Evolutionary conservation across 805 yeast genomes (phyloP).

Genomic region (Suhomyces faveliae): DNA sequence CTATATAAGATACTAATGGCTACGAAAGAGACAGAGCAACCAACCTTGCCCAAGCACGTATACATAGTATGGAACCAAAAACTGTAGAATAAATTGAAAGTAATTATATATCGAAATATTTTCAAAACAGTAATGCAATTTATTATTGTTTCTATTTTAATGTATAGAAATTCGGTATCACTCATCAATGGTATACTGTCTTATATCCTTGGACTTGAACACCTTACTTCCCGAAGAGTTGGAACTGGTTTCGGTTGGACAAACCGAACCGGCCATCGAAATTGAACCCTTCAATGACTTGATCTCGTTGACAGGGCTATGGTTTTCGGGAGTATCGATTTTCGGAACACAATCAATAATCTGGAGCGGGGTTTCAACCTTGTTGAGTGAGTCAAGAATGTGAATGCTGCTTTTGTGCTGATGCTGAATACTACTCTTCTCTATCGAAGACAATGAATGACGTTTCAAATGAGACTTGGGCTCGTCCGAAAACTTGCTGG

Average conservation of each 20-base stretch:
- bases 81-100: too few relatives aligned
- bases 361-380: slow-evolving; percentile 1
- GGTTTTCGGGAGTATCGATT: neutral
- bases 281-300: slow-evolving; percentile 24
- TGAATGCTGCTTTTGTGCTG: too few relatives aligned
- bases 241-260: slow-evolving; percentile 3
- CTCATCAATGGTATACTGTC: neutral
- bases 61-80: too few relatives aligned
- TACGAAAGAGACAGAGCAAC: too few relatives aligned
- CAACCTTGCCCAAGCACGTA: too few relatives aligned
- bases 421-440: too few relatives aligned
- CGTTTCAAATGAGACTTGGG: neutral
- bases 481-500: too few relatives aligned
- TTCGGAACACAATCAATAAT: neutral
- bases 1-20: too few relatives aligned
- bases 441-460: slow-evolving; percentile 8
- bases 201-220: neutral
- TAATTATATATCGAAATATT: too few relatives aligned
- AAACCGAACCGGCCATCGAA: slow-evolving; percentile 7
- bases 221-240: neutral
- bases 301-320: slow-evolving; percentile 14
- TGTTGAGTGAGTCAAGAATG: slow-evolving; percentile 8
- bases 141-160: neutral
- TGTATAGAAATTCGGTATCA: too few relatives aligned
- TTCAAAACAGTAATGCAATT: too few relatives aligned